Percentiles rank a stretch among this genome's conserved stretches.
Conservation (phyloP, 148 eudicot species). For the Rhododendron molle region DNA sequence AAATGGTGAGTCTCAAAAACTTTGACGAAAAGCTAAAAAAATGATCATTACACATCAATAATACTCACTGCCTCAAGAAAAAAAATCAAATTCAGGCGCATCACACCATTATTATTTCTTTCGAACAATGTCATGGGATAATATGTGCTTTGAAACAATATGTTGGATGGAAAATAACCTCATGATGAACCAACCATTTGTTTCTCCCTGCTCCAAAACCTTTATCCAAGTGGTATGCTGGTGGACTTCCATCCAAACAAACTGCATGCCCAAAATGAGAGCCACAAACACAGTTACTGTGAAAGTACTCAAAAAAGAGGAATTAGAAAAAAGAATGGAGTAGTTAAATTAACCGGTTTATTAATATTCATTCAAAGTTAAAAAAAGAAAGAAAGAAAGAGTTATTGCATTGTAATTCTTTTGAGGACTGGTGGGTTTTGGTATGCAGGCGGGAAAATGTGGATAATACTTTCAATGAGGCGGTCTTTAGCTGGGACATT, state of each 20-base stretch:
- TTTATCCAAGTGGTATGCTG: conserved; percentile 73
- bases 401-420: no score
- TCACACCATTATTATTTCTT: no score
- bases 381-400: background rate
- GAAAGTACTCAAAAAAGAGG: background rate
- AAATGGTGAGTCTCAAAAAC: no score
- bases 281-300: background rate
- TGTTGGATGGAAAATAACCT: conserved; percentile 31
- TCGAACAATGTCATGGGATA: background rate
- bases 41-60: no score
- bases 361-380: background rate
- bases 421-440: no score
- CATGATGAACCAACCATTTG: conserved; percentile 73
- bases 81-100: no score
- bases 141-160: background rate
- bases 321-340: background rate
- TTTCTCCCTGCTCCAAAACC: conserved; percentile 75
- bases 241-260: conserved; percentile 92
- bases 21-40: no score
- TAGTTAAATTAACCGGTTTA: background rate
- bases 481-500: no score
- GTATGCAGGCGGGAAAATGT: no score
- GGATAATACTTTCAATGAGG: no score
- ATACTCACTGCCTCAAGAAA: no score
- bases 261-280: conserved; percentile 38